Evolutionary conservation across 208 protist genomes (phyloP).

Genomic region (Leishmania aethiopica): DNA sequence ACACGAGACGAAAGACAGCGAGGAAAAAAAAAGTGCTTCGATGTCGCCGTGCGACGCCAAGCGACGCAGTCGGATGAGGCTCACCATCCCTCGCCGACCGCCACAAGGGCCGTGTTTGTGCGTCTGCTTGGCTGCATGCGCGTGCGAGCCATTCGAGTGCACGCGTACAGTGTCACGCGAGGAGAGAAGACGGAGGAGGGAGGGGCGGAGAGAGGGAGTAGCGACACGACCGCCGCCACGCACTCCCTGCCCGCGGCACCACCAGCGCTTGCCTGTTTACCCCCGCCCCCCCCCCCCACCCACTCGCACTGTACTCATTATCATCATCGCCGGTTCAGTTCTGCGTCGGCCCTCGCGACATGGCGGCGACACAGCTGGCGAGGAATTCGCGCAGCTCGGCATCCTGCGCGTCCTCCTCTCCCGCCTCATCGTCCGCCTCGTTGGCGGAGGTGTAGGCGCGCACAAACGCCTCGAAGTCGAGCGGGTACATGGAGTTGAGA

Average conservation of each 20-base stretch:
- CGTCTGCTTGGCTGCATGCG: neutral
- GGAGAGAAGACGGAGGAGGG: neutral
- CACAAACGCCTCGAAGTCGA: conserved; percentile 69
- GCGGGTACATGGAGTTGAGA: conserved; percentile 48
- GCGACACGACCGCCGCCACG: neutral
- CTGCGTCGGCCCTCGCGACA: conserved; percentile 15
- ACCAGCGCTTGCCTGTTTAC: neutral
- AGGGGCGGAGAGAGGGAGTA: neutral
- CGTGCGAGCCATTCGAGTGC: neutral
- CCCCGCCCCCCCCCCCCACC: too few species aligned
- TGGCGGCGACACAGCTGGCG: conserved; percentile 53
- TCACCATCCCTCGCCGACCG: neutral
- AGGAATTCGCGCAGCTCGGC: conserved; percentile 68
- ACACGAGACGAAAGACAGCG: neutral
- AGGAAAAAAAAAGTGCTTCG: neutral
- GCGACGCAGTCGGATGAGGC: neutral
- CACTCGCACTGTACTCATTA: neutral
- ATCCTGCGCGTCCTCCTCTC: conserved; percentile 39
- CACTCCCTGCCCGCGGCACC: neutral
- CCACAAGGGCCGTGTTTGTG: neutral
- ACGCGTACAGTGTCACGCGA: neutral
- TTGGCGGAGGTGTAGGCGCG: conserved; percentile 19
- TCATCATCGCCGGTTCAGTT: conserved; percentile 8
- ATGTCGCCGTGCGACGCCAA: neutral
- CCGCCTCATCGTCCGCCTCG: conserved; percentile 28